Percentiles rank a stretch among this genome's conserved stretches.
Conservation (phyloP, 2,329 filamentous ascomycete species). For the Lachnellula occidentalis region DNA sequence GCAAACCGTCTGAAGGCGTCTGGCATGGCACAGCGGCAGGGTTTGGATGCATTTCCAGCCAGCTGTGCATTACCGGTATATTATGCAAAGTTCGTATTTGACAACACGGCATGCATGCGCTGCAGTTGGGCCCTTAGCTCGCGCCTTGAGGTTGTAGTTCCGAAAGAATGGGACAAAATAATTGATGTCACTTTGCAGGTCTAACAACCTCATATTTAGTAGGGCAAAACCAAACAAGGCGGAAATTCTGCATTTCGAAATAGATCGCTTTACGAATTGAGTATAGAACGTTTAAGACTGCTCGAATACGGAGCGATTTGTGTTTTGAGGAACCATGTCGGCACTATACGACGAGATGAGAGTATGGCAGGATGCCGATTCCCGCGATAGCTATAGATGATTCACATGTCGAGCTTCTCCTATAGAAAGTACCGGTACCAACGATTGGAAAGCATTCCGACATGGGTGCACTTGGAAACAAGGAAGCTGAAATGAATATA, state of each 20-base stretch:
- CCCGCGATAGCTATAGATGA: neutral
- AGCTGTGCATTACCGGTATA: too few relatives aligned
- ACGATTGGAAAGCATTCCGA: neutral
- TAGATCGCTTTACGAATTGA: too few relatives aligned
- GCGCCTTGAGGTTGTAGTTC: neutral
- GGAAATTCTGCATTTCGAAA: too few relatives aligned
- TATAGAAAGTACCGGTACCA: neutral
- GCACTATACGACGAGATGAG: neutral
- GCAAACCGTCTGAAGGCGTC: neutral
- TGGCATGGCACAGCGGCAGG: neutral
- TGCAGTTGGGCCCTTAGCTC: neutral
- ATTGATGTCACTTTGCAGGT: neutral
- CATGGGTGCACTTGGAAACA: too few relatives aligned
- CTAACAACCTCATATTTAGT: neutral
- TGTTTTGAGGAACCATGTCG: neutral
- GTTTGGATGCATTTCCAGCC: too few relatives aligned
- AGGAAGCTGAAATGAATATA: too few relatives aligned
- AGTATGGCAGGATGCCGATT: neutral
- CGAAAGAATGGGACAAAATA: neutral
- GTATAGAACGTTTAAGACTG: too few relatives aligned
- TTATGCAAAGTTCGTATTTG: slow-evolving; percentile 7
- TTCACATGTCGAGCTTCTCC: neutral
- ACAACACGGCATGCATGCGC: slow-evolving; percentile 6
- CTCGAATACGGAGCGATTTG: too few relatives aligned
- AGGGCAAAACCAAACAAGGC: too few relatives aligned